phyloP scores from a whole-genome alignment of 345 rosid species.

The Carallia brachiata region DNA sequence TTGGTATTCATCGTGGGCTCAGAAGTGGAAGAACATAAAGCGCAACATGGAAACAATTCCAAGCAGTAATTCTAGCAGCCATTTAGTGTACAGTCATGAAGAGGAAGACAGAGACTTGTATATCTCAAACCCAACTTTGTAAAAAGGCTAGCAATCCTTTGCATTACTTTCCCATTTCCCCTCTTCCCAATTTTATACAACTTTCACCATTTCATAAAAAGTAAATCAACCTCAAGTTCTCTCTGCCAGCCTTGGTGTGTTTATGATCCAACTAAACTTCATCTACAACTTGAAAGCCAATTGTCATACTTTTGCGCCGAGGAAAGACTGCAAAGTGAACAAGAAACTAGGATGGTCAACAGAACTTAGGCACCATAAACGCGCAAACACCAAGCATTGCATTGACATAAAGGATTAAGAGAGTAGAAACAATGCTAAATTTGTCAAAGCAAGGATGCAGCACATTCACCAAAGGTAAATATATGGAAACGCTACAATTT shows the following conservation, averaged over 20 bases:
- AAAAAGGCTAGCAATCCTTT: constrained; percentile 12
- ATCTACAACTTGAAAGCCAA: constrained; percentile 5
- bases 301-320: constrained; percentile 48
- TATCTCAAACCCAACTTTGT: constrained; percentile 28
- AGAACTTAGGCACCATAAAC: background rate
- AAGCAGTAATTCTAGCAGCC: constrained; percentile 20
- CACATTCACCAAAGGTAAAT: background rate
- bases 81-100: constrained; percentile 32
- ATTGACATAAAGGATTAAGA: background rate
- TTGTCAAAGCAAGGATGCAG: no score
- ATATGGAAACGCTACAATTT: background rate
- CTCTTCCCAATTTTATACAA: constrained; percentile 39
- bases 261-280: constrained; percentile 7
- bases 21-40: background rate
- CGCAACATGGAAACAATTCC: constrained; percentile 7
- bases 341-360: background rate
- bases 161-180: constrained; percentile 29
- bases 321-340: constrained; percentile 43
- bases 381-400: background rate
- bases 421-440: background rate
- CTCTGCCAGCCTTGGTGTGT: constrained; percentile 11
- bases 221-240: constrained; percentile 29
- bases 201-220: constrained; percentile 20
- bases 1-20: background rate
- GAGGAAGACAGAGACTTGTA: constrained; percentile 21